Base-by-base conservation (phyloP, 257 asterid species). In the Schizonepeta tenuifolia region DNA sequence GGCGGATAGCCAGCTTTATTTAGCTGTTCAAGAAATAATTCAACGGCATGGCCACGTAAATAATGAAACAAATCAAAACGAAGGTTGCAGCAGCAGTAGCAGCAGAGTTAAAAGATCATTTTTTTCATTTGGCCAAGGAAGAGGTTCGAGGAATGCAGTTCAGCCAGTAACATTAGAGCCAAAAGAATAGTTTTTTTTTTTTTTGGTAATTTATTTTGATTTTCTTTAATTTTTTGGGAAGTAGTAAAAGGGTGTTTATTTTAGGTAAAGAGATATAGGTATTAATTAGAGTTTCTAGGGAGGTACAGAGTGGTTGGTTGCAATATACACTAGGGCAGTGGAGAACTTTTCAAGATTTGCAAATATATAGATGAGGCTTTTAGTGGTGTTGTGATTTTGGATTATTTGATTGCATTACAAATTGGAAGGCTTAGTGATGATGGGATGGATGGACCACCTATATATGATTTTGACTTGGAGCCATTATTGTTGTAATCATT, bases 101-200 rank as follows among this genome's bases (percentile, higher is more conserved):
- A 86, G 73, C 82, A 86, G 86, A 77, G 73, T 83, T 55, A 91
- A 71, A 67, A 87, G 86, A 66, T 85, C 97, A 41, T 89, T 88
- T 73, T 94, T 89, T 78, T 88, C 93, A 4, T 88, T 94, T 80
- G 90, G 98, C 18, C 92, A 86, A 74, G 96, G 87, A 35, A 86
- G 76, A 49, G 82, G 83, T 55, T 93, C 90, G 71, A 89, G 94
- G 86, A 91, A 69, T 83, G 85, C 92, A 73, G 88, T 91, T 74
- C 82, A 80, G 33, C 96, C 97, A 40, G 54, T 91, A 81, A 78
- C 66, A 33, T 72, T 78, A 76, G 85, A 86, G 53, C 51, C 81
- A 76, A 78, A 26, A 75, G 65, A 46, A 43, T 54, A 66, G 53
- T 26, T 11, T 62, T 35, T 18, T 51, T 26, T 20, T 61, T 55